phyloP scores from a whole-genome alignment of 345 rosid genomes.

The Aegle marmelos region DNA sequence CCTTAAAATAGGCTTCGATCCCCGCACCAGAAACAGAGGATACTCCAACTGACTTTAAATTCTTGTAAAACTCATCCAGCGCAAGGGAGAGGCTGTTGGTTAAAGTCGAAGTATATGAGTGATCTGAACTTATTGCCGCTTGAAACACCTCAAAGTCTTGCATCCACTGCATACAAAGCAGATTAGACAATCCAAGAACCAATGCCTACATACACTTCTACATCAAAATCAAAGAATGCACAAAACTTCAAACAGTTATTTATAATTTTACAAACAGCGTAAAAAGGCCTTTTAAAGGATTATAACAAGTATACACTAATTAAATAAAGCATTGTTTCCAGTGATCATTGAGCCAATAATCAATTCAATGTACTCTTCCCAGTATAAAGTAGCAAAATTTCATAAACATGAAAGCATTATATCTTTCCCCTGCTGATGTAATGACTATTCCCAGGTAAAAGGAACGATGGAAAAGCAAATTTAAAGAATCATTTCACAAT shows the following conservation, averaged over 20 bases:
- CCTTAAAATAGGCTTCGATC: slow-evolving; percentile 66
- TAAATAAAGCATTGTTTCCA: not conserved
- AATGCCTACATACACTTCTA: not conserved
- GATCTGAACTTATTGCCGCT: slow-evolving; percentile 57
- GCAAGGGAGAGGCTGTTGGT: slow-evolving; percentile 67
- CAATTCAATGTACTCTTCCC: slow-evolving; percentile 2
- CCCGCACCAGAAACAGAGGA: slow-evolving; percentile 85
- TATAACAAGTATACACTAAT: not conserved
- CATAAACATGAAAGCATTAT: not conserved
- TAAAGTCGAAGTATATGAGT: slow-evolving; percentile 56
- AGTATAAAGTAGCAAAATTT: not conserved
- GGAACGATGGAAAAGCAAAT: not conserved
- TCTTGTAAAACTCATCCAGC: slow-evolving; percentile 67
- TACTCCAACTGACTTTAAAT: slow-evolving; percentile 70
- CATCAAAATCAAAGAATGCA: not conserved
- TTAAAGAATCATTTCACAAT: not conserved
- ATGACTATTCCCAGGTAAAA: not conserved
- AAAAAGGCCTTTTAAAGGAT: not conserved
- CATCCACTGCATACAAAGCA: slow-evolving; percentile 61
- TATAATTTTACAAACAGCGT: not conserved
- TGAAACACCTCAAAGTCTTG: slow-evolving; percentile 78
- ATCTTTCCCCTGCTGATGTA: not conserved
- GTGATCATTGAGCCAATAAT: not conserved
- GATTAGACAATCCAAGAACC: not conserved
- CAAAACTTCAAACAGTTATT: not conserved